phyloP scores from a whole-genome alignment of 805 yeast genomes.

The Candida parachauliodes region DNA sequence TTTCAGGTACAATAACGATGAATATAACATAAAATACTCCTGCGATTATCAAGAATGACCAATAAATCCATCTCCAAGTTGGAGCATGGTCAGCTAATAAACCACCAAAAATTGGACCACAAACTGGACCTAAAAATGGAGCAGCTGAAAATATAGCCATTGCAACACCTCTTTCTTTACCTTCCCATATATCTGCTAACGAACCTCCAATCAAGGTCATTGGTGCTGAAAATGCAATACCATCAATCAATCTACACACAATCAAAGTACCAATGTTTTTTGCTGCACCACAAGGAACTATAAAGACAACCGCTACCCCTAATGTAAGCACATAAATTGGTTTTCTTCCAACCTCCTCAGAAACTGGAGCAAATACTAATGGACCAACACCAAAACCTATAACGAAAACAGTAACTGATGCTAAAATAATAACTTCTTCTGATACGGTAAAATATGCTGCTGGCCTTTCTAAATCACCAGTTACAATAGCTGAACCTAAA shows the following conservation, averaged over 20 bases:
- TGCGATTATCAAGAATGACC: constrained; percentile 54
- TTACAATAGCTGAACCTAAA: constrained; percentile 57
- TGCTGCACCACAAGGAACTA: constrained; percentile 62
- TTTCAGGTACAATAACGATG: constrained; percentile 48
- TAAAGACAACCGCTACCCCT: constrained; percentile 51
- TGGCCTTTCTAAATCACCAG: constrained; percentile 58
- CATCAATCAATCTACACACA: constrained; percentile 47
- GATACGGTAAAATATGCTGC: constrained; percentile 49
- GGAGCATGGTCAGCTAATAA: constrained; percentile 50
- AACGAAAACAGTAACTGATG: constrained; percentile 54
- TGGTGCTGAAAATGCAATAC: constrained; percentile 48
- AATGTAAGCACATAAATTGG: constrained; percentile 48
- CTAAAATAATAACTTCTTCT: constrained; percentile 53
- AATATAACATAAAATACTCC: constrained; percentile 42
- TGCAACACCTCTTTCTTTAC: constrained; percentile 44
- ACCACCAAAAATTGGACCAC: constrained; percentile 65
- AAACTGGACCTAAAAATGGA: constrained; percentile 65
- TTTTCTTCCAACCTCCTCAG: constrained; percentile 60
- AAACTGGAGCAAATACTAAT: constrained; percentile 56
- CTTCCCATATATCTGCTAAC: constrained; percentile 48
- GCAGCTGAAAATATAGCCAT: constrained; percentile 59
- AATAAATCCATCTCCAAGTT: constrained; percentile 73
- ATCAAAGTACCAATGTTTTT: constrained; percentile 56
- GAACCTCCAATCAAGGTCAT: constrained; percentile 54
- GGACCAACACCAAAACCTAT: constrained; percentile 68